These are phyloP conservation scores for Cyclotella baltica DNA, from an alignment of 108 stramenopile species.

Conservation along the genomic window DNA sequence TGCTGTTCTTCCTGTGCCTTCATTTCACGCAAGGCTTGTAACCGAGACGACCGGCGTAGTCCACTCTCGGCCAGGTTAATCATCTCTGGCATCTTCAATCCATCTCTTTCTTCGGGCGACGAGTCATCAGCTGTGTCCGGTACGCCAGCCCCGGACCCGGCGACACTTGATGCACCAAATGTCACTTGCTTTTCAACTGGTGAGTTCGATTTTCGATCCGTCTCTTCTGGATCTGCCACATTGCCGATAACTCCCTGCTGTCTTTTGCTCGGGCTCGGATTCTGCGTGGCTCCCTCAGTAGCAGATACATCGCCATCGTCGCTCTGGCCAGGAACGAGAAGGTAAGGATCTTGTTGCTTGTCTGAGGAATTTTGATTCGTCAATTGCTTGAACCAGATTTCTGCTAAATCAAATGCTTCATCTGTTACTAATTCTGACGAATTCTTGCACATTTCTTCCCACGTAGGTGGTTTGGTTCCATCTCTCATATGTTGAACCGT, in stretches of 20 bases:
- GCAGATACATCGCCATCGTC: not conserved
- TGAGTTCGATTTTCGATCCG: not conserved
- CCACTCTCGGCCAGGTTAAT: not conserved
- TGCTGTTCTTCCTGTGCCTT: not conserved
- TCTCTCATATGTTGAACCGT: constrained; percentile 27
- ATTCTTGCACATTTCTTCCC: constrained; percentile 14
- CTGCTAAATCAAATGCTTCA: not conserved
- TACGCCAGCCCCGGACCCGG: not conserved
- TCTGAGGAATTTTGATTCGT: not conserved
- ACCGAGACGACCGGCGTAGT: not conserved
- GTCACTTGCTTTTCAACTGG: not conserved
- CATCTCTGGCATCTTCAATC: not conserved
- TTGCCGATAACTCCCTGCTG: not conserved
- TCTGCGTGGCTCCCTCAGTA: not conserved
- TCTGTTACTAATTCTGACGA: constrained; percentile 7
- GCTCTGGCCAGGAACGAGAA: not conserved
- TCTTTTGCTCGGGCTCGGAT: not conserved
- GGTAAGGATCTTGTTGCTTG: not conserved
- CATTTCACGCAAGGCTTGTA: not conserved
- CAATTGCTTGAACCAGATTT: constrained; percentile 13
- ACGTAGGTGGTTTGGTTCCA: constrained; percentile 3
- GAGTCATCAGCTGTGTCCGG: not conserved
- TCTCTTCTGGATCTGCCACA: not conserved
- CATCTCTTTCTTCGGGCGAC: not conserved
- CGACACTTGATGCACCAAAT: not conserved